Percentiles rank a stretch among this genome's conserved stretches.
Conservation (phyloP, 257 asterid genomes). For the Fraxinus pennsylvanica region DNA sequence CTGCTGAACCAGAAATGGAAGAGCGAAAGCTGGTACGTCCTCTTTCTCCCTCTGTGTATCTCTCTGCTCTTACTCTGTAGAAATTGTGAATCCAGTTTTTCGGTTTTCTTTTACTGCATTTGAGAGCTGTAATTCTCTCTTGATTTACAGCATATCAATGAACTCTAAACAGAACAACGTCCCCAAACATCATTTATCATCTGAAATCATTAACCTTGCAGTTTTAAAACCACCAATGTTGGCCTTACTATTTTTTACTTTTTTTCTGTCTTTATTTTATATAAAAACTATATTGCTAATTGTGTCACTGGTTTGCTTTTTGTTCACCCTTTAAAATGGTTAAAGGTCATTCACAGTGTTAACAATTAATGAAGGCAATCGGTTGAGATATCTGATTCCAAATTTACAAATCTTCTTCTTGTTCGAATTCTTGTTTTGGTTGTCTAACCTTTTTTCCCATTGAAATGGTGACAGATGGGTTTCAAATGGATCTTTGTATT, state of each 20-base stretch:
- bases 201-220: neutral
- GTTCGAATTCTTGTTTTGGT: neutral
- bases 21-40: conserved; percentile 66
- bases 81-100: neutral
- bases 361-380: neutral
- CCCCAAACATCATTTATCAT: neutral
- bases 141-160: neutral
- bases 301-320: neutral
- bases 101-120: neutral
- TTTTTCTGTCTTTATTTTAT: neutral
- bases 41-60: neutral
- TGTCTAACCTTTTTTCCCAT: conserved; percentile 10
- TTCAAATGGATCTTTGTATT: conserved; percentile 69
- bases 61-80: neutral
- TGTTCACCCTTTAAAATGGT: neutral
- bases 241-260: neutral
- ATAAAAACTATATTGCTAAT: neutral
- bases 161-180: neutral
- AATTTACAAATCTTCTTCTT: neutral
- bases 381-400: neutral
- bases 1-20: conserved; percentile 87
- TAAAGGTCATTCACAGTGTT: neutral
- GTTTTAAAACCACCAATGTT: neutral
- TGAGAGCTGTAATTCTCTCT: neutral
- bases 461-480: conserved; percentile 56